phyloP scores from a whole-genome alignment of 495 filamentous ascomycete species.

The Cairneyella variabilis region DNA sequence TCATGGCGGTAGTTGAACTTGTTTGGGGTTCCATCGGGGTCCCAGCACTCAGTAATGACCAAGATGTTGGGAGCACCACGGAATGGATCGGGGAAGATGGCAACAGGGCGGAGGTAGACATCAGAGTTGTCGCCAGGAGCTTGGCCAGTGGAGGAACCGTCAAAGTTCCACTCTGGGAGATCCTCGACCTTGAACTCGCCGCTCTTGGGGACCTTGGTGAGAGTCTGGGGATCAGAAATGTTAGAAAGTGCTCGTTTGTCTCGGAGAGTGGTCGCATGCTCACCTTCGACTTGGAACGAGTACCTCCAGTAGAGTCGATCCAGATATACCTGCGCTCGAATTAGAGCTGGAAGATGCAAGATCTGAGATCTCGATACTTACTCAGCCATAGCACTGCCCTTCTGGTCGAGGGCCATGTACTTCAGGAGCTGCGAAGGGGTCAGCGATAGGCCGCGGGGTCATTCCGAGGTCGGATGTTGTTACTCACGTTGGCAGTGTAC shows the following conservation, averaged over 20 bases:
- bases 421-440: slow-evolving; percentile 66
- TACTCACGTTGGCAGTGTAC: slow-evolving; percentile 69
- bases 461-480: slow-evolving; percentile 26
- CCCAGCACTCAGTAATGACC: slow-evolving; percentile 95
- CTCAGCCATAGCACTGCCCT: slow-evolving; percentile 80
- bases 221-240: slow-evolving; percentile 55
- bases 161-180: slow-evolving; percentile 98
- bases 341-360: neutral
- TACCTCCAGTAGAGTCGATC: slow-evolving; percentile 77
- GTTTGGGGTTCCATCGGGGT: slow-evolving; percentile 93
- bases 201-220: slow-evolving; percentile 56
- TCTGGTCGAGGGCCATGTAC: slow-evolving; percentile 88
- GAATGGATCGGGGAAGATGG: slow-evolving; percentile 92
- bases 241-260: slow-evolving; percentile 25
- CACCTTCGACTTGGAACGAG: slow-evolving; percentile 91
- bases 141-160: slow-evolving; percentile 92
- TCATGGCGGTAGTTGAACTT: slow-evolving; percentile 98
- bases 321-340: slow-evolving; percentile 68
- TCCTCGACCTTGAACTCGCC: slow-evolving; percentile 58
- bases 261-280: slow-evolving; percentile 34
- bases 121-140: slow-evolving; percentile 96
- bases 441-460: slow-evolving; percentile 9
- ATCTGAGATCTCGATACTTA: slow-evolving; percentile 40
- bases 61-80: slow-evolving; percentile 77
- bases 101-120: slow-evolving; percentile 91